Percentiles rank a stretch among this genome's conserved stretches.
Conservation (phyloP, 192 early-diverging fungal species). For the Coemansia sp. region DNA sequence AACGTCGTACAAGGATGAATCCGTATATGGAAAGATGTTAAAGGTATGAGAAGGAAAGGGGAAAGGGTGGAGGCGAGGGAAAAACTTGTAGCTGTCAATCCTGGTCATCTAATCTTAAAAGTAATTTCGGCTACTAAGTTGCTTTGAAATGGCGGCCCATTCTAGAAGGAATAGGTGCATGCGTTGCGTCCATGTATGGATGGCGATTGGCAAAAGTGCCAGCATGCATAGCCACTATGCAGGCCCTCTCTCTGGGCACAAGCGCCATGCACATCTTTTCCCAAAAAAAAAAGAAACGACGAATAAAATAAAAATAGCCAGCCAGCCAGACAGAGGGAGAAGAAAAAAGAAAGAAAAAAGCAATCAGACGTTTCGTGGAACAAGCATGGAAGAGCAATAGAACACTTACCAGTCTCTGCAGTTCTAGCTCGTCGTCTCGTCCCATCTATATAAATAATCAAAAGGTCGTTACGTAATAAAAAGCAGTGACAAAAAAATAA, state of each 20-base stretch:
- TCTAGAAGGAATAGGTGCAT: constrained; percentile 8
- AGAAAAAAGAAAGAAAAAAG: no score
- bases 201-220: constrained; percentile 9
- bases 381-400: neutral
- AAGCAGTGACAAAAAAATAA: neutral
- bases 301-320: neutral
- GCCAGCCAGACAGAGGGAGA: neutral
- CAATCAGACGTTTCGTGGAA: neutral
- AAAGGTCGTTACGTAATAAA: neutral
- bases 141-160: neutral
- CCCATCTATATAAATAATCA: neutral
- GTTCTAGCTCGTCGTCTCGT: neutral
- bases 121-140: constrained; percentile 2
- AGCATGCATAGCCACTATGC: constrained; percentile 5
- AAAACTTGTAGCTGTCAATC: no score
- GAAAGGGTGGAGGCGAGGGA: neutral
- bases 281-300: neutral
- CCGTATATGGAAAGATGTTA: neutral
- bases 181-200: constrained; percentile 8
- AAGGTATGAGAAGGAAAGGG: neutral
- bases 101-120: neutral
- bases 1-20: neutral
- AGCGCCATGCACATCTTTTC: neutral
- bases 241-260: neutral
- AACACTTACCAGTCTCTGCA: neutral